phyloP scores from a whole-genome alignment of 345 rosid species.

The Pelargonium nanum region DNA sequence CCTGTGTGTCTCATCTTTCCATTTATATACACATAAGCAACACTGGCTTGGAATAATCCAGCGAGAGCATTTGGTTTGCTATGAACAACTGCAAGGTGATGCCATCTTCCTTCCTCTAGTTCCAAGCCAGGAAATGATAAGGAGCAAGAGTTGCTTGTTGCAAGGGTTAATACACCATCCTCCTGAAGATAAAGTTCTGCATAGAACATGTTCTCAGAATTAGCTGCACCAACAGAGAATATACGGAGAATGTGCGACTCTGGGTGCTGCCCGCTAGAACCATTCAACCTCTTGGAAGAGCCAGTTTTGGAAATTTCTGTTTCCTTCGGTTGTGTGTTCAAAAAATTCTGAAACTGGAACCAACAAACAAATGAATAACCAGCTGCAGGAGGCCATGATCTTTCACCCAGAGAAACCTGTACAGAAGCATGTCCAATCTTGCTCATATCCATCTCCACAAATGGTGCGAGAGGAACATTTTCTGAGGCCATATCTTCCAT shows the following conservation, averaged over 20 bases:
- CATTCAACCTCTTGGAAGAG: constrained; percentile 36
- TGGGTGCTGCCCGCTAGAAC: constrained; percentile 39
- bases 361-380: constrained; percentile 99
- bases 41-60: constrained; percentile 97
- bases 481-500: constrained; percentile 76
- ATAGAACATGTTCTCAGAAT: constrained; percentile 57
- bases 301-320: constrained; percentile 48
- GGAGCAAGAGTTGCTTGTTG: constrained; percentile 84
- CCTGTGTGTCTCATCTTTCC: constrained; percentile 97
- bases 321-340: constrained; percentile 59
- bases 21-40: constrained; percentile 91
- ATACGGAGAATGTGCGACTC: constrained; percentile 61
- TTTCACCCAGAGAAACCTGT: constrained; percentile 95
- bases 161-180: constrained; percentile 87
- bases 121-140: constrained; percentile 93
- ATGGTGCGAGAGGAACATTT: constrained; percentile 84
- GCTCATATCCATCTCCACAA: constrained; percentile 93
- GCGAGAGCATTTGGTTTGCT: constrained; percentile 99
- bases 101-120: constrained; percentile 93
- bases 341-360: constrained; percentile 81
- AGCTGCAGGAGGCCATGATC: constrained; percentile 99
- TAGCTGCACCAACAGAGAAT: constrained; percentile 89
- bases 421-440: constrained; percentile 92
- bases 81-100: constrained; percentile 99
- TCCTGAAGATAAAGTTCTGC: constrained; percentile 92